These are phyloP conservation scores for Penicillium janthinellum DNA, from an alignment of 2,329 filamentous ascomycete genomes.

Conservation along the genomic window DNA sequence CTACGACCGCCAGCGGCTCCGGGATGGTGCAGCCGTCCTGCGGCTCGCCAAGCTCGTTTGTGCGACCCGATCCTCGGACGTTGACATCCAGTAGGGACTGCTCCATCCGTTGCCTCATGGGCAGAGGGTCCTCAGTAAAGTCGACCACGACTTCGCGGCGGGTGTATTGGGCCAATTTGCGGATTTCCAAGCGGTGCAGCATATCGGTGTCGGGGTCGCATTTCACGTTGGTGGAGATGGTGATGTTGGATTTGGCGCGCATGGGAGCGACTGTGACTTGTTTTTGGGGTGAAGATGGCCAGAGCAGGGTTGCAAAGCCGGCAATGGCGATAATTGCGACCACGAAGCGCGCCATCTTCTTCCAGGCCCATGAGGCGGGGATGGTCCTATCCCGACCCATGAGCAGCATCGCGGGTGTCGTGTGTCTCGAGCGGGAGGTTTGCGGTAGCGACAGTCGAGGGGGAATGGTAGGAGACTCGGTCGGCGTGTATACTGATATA, in stretches of 20 bases:
- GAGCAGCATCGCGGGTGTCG: conserved; percentile 25
- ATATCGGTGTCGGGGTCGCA: conserved; percentile 33
- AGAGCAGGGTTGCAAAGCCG: conserved; percentile 30
- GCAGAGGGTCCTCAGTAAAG: conserved; percentile 24
- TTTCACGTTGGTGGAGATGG: conserved; percentile 29
- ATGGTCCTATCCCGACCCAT: conserved; percentile 28
- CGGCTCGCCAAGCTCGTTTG: conserved; percentile 14
- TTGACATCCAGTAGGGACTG: conserved; percentile 28
- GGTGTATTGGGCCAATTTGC: conserved; percentile 33
- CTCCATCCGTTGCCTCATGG: conserved; percentile 31
- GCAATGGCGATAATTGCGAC: conserved; percentile 29
- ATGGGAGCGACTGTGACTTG: conserved; percentile 10
- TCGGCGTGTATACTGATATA: conserved; percentile 3
- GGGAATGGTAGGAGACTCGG: background rate
- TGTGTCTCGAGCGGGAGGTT: background rate
- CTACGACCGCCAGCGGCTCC: conserved; percentile 50
- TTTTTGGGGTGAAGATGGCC: conserved; percentile 26
- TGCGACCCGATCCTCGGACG: conserved; percentile 1
- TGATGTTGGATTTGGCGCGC: conserved; percentile 32
- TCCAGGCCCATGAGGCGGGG: conserved; percentile 35
- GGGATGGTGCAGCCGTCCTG: conserved; percentile 44
- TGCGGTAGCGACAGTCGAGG: background rate
- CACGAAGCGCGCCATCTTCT: conserved; percentile 34
- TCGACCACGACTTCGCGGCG: conserved; percentile 35
- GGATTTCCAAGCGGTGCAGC: conserved; percentile 28